These are phyloP conservation scores for Amoebophrya sp. DNA, from an alignment of 169 alveolate genomes.

Conservation along the genomic window DNA sequence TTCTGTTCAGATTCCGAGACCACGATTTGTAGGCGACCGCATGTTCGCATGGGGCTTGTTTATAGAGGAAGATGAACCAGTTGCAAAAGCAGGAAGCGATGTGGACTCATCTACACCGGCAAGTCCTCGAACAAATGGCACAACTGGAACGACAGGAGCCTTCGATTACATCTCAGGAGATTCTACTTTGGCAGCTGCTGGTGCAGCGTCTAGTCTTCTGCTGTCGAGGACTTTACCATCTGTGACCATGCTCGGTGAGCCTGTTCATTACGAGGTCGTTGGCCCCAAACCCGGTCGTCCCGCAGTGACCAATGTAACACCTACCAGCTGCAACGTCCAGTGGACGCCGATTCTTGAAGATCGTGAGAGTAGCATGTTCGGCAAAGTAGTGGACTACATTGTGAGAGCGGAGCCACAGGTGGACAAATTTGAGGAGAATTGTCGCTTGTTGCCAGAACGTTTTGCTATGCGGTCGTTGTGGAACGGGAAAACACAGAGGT, in stretches of 20 bases:
- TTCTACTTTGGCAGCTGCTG: no score
- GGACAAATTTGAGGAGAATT: background rate
- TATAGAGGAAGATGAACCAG: no score
- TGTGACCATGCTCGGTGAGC: background rate
- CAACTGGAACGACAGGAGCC: no score
- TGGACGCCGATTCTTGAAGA: background rate
- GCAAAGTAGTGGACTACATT: background rate
- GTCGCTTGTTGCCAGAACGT: background rate
- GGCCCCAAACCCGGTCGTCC: background rate
- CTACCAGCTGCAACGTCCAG: background rate
- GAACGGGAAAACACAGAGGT: background rate
- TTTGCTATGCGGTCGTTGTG: background rate
- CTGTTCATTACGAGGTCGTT: background rate
- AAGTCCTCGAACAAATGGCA: no score
- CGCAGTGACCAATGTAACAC: background rate
- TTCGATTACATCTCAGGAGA: no score
- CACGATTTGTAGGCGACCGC: no score
- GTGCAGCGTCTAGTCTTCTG: no score
- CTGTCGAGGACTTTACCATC: no score
- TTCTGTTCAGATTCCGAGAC: no score
- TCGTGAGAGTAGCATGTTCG: background rate
- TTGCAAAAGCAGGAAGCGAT: no score
- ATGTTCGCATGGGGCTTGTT: no score
- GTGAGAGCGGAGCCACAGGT: background rate
- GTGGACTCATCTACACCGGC: no score